Conservation (phyloP, 2,329 filamentous ascomycete genomes). For the Metarhizium anisopliae region DNA sequence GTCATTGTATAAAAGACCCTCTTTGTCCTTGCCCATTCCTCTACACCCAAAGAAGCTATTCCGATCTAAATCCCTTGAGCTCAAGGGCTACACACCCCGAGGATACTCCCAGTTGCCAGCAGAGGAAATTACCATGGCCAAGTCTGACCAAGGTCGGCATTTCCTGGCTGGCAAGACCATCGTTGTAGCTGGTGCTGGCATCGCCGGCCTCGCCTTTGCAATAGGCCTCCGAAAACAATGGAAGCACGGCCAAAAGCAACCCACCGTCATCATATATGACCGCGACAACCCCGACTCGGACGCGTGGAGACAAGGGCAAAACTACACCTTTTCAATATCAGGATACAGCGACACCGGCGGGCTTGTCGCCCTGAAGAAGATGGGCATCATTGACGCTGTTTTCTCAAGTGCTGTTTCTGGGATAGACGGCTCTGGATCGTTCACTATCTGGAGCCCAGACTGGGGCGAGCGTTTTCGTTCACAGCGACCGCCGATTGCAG, state of each 20-base stretch:
- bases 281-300: conserved; percentile 25
- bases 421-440: conserved; percentile 19
- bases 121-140: conserved; percentile 8
- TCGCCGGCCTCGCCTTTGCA: conserved; percentile 34
- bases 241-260: conserved; percentile 18
- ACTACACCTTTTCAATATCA: conserved; percentile 30
- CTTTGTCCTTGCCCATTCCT: too few relatives aligned
- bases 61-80: too few relatives aligned
- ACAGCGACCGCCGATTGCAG: conserved; percentile 18
- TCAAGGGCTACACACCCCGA: too few relatives aligned
- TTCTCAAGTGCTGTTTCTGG: conserved; percentile 23
- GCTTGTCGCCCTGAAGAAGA: conserved; percentile 26
- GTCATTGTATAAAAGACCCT: too few relatives aligned
- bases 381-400: conserved; percentile 27
- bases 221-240: conserved; percentile 30
- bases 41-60: too few relatives aligned
- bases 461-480: conserved; percentile 27
- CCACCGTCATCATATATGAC: conserved; percentile 31
- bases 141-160: conserved; percentile 7
- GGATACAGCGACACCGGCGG: conserved; percentile 25
- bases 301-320: conserved; percentile 19
- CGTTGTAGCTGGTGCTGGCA: conserved; percentile 33
- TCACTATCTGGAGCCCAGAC: conserved; percentile 30
- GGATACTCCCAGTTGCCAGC: neutral
- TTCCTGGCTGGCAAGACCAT: conserved; percentile 31